Percentiles rank a stretch among this genome's conserved stretches.
Evolutionary conservation across 108 stramenopile genomes (phyloP).

Genomic region (Fragilariopsis cylindrus): DNA sequence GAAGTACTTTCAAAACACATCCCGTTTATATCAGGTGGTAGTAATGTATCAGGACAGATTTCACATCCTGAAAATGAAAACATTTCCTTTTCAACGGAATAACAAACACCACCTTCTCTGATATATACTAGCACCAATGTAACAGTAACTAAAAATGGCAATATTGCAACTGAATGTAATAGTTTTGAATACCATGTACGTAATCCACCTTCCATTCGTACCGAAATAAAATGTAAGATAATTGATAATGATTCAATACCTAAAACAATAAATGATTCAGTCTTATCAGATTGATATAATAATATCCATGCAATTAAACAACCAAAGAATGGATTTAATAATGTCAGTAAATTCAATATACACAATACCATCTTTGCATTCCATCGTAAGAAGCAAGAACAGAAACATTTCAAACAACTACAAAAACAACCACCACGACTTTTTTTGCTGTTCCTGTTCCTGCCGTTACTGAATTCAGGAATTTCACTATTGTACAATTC

Average conservation of each 20-base stretch:
- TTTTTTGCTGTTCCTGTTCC: neutral
- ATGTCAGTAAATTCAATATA: constrained; percentile 11
- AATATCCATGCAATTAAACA: constrained; percentile 35
- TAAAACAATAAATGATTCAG: constrained; percentile 23
- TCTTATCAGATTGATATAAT: constrained; percentile 30
- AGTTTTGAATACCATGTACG: neutral
- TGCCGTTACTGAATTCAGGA: neutral
- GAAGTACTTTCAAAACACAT: neutral
- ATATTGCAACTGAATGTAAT: constrained; percentile 18
- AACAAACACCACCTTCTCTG: constrained; percentile 32
- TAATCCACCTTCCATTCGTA: constrained; percentile 25
- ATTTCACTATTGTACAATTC: neutral
- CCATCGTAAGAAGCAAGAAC: constrained; percentile 33
- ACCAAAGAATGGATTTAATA: constrained; percentile 36
- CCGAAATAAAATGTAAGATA: constrained; percentile 23
- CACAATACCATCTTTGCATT: constrained; percentile 12
- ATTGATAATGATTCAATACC: constrained; percentile 25
- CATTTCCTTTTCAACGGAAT: constrained; percentile 11
- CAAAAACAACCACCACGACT: neutral
- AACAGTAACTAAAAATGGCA: constrained; percentile 21
- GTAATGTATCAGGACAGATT: constrained; percentile 16
- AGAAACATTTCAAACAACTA: constrained; percentile 11
- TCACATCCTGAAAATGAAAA: constrained; percentile 31
- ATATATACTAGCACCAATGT: constrained; percentile 23
- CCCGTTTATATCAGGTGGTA: constrained; percentile 12